Evolutionary conservation across 2,329 filamentous ascomycete species (phyloP).

Genomic region (Coniochaeta pulveracea): DNA sequence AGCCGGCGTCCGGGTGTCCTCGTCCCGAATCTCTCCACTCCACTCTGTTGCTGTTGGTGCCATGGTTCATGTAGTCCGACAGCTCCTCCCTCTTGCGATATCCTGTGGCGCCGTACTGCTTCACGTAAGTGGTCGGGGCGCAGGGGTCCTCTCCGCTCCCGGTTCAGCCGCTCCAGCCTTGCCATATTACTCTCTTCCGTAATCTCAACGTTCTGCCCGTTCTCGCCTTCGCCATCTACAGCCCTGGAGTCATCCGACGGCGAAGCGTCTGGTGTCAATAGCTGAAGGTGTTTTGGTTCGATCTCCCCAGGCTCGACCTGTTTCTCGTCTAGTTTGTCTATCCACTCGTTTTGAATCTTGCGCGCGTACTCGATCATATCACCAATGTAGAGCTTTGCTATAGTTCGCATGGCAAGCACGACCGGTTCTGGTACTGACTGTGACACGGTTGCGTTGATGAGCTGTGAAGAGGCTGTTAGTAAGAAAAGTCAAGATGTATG

Average conservation of each 20-base stretch:
- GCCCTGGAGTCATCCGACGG: slow-evolving; percentile 21
- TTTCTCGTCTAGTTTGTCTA: slow-evolving; percentile 42
- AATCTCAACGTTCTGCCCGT: slow-evolving; percentile 16
- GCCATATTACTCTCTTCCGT: slow-evolving; percentile 12
- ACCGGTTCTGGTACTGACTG: slow-evolving; percentile 67
- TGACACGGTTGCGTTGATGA: slow-evolving; percentile 71
- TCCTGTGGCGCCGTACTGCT: slow-evolving; percentile 57
- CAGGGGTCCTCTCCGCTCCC: slow-evolving; percentile 31
- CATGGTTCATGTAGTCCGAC: slow-evolving; percentile 49
- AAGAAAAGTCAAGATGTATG: not conserved
- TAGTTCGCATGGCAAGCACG: slow-evolving; percentile 63
- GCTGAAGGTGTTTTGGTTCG: no score
- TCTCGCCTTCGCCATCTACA: slow-evolving; percentile 9
- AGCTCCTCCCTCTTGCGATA: slow-evolving; percentile 49
- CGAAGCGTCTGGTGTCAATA: slow-evolving; percentile 29
- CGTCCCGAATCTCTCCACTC: slow-evolving; percentile 47
- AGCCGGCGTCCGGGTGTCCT: slow-evolving; percentile 39
- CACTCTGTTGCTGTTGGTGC: slow-evolving; percentile 48
- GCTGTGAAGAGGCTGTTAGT: slow-evolving; percentile 24
- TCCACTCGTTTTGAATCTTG: slow-evolving; percentile 61
- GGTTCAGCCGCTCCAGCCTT: slow-evolving; percentile 3
- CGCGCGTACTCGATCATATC: slow-evolving; percentile 65
- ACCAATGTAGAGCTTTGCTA: slow-evolving; percentile 67
- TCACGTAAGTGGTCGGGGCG: slow-evolving; percentile 67
- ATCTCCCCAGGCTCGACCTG: slow-evolving; percentile 37